Conservation (phyloP, 83 land plant species). For the Thuja plicata region DNA sequence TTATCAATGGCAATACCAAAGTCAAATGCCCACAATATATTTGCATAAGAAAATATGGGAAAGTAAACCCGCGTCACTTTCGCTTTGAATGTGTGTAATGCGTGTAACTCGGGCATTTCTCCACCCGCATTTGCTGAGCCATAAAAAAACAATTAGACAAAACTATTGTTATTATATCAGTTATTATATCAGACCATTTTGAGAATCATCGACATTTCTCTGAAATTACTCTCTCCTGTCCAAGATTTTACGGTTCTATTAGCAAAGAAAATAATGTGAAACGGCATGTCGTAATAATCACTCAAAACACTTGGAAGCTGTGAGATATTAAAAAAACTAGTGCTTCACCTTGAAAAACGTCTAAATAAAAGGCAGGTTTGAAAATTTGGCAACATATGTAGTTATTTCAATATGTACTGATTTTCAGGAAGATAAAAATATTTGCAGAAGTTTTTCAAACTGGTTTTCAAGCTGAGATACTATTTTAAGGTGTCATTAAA, state of each 20-base stretch:
- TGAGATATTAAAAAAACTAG: neutral
- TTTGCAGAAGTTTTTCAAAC: no score
- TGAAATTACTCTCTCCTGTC: no score
- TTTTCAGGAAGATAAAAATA: no score
- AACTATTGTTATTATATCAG: neutral
- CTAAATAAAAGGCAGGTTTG: no score
- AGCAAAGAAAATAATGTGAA: neutral
- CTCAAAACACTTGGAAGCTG: neutral
- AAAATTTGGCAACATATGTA: no score
- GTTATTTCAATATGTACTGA: no score
- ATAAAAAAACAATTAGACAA: neutral
- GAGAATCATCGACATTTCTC: neutral
- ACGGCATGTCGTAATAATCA: neutral
- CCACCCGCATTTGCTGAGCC: neutral
- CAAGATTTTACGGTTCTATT: no score
- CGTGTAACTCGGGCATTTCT: no score
- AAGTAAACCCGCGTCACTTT: neutral
- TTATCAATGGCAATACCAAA: neutral
- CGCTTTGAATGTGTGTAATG: neutral
- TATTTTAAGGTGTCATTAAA: no score
- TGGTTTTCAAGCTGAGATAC: no score
- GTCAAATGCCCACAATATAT: neutral
- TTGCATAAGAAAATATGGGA: neutral
- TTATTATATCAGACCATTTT: neutral
- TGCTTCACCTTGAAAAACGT: neutral